Base-by-base conservation (phyloP, 2,329 filamentous ascomycete genomes). In the Paecilomyces sp. region DNA sequence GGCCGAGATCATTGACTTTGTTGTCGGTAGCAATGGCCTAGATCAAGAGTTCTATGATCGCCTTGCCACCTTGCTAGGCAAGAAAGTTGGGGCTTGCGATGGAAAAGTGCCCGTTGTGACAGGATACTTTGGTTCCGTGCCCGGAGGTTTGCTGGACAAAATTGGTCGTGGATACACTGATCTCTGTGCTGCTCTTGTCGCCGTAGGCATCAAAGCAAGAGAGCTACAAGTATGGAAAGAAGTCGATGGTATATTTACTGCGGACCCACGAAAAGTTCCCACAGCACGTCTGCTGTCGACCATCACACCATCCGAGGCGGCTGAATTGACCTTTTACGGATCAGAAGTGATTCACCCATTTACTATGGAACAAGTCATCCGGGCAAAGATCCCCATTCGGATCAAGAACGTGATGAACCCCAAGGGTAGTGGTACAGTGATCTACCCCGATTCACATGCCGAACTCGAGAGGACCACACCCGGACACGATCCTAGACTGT, bases 141-240 rank as follows among this genome's bases (percentile, higher is more conserved):
- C 93, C 0, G 92, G 92, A 13, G 93, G 92, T 62, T 82, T 99
- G 60, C 85, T 99, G 67, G 90, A 93, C 67, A 89, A 95, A 67
- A 90, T 99, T 64, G 94, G 94, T 22, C 88, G 94, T 67, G 94
- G 94, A 31, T 99, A 99, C 76, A 97, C 94, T 9, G 94, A 99
- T 76, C 84, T 99, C 54, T 97, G 94, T 73, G 93, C 94, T 12
- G 92, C 94, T 5, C 81, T 99, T 15, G 88, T 92, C 57, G 92
- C 94, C 1, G 93, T 99, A 9, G 93, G 92, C 3, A 80, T 95
- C n/a, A 82, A 85, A 67, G 94, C 94, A 0, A 80, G 88, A 58
- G 94, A 99, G 75, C 83, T 99, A 57, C 94, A 99, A 75, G 90
- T 99, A 64, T 97, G 94, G 94, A 99, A 99, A 79, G 94, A 99